Evolutionary conservation across 352 stramenopile genomes (phyloP), one percentile per base, ranked within the genome.

Genomic region (Poterioochromonas sp.): DNA sequence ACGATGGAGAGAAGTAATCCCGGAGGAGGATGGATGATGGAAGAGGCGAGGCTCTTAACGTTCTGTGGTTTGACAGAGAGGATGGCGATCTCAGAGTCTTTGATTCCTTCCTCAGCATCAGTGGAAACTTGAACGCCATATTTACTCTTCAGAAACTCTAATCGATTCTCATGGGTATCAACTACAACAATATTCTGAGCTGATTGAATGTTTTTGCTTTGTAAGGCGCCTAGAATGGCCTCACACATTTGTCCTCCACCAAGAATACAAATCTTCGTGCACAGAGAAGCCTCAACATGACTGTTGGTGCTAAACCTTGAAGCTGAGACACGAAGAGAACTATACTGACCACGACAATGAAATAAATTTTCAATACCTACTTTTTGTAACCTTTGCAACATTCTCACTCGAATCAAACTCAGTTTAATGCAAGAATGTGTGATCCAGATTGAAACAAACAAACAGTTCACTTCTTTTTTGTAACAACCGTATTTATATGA

Each of bases 51-150:
- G 37, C 92, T 86, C 1, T 87, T 86, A 0, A 95, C 82, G 81
- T 97, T 94, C 87, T 97, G 93, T 15, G 93, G 93, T 83, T 98
- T 98, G 26, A 97, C 91, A 5, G 90, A 91, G 71, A 95, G 85
- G 41, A 98, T 85, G 78, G 97, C 90, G 44, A 97, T 85, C 76
- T 97, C 88, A n/a, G 90, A 88, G 71, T 89, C 87, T 0, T 80
- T 83, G 39, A 73, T 22, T 63, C 65, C 2, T 3, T 51, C 43
- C 60, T 70, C 29, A 18, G 35, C 54, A 26, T 58, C 65, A 51
- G 29, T 34, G 26, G 77, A 74, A 62, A 35, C 63, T 20, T 51
- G 32, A 18, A 79, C 43, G 32, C 39, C 76, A 39, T 80, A 83
- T 76, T 44, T 76, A 26, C 54, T 84, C 35, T 35, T 26, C 22